Conservation (phyloP, 2,329 filamentous ascomycete genomes). For the Aspergillus sp. region DNA sequence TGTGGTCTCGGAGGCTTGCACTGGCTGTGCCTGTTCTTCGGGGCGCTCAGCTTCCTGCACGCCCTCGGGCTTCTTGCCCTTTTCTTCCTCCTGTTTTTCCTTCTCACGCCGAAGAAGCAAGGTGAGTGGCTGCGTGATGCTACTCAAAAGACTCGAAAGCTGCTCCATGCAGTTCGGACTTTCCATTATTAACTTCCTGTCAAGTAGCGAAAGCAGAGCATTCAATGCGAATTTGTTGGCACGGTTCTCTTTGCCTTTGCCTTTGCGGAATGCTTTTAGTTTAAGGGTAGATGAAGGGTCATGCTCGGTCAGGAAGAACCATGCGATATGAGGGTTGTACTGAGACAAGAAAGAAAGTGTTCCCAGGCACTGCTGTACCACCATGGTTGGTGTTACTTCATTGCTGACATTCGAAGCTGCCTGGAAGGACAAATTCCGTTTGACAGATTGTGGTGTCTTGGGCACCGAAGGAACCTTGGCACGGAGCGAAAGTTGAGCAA, state of each 20-base stretch:
- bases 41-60: conserved; percentile 10
- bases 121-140: conserved; percentile 81
- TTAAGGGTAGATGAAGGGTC: conserved; percentile 76
- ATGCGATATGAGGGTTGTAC: conserved; percentile 80
- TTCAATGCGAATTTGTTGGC: conserved; percentile 88
- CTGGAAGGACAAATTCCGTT: conserved; percentile 66
- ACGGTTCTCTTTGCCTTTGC: conserved; percentile 80
- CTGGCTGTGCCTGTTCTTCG: conserved; percentile 20
- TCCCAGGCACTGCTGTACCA: conserved; percentile 91
- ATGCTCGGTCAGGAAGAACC: conserved; percentile 91
- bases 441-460: conserved; percentile 77
- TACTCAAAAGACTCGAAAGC: conserved; percentile 78
- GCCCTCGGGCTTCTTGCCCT: conserved; percentile 32
- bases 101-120: conserved; percentile 78
- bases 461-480: conserved; percentile 74
- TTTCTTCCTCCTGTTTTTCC: conserved; percentile 54
- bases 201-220: conserved; percentile 77
- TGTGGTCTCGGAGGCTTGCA: conserved; percentile 19
- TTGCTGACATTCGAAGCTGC: conserved; percentile 57
- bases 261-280: conserved; percentile 71
- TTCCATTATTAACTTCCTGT: conserved; percentile 93
- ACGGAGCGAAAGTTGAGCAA: conserved; percentile 84
- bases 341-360: conserved; percentile 78
- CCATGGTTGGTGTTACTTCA: conserved; percentile 88
- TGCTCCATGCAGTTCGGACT: conserved; percentile 96